A percentile compares a stretch with the other conserved stretches of the same genome.
phyloP scores from a whole-genome alignment of 1,284 basidiomycete genomes.

The Prillingera fragicola region DNA sequence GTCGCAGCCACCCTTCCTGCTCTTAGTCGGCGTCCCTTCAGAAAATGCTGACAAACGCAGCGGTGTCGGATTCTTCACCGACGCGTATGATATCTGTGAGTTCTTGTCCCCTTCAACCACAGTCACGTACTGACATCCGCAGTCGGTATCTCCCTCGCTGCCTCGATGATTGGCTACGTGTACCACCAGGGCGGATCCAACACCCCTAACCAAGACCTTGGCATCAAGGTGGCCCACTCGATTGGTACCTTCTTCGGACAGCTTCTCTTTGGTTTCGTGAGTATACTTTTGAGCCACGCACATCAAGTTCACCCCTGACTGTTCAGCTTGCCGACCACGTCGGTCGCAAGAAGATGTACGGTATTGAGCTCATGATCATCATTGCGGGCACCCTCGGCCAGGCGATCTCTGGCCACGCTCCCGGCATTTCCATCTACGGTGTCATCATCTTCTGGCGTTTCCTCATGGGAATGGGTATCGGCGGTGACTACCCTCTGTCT shows the following conservation, averaged over 20 bases:
- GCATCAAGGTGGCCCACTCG: conserved; percentile 61
- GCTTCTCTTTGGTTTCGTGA: conserved; percentile 48
- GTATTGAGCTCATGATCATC: conserved; percentile 45
- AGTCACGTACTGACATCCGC: no score
- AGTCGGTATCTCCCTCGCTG: conserved; percentile 62
- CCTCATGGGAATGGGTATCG: conserved; percentile 59
- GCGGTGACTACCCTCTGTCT: conserved; percentile 57
- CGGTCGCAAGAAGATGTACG: conserved; percentile 52
- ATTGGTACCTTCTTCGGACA: conserved; percentile 51
- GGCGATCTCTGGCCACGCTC: conserved; percentile 55
- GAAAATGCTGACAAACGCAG: conserved; percentile 14
- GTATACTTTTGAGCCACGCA: neutral
- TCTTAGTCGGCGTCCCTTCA: no score
- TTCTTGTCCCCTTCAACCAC: no score
- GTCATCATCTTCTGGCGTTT: conserved; percentile 64
- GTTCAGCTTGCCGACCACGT: conserved; percentile 46
- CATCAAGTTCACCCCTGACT: neutral
- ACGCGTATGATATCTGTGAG: conserved; percentile 51
- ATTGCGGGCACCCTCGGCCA: conserved; percentile 48
- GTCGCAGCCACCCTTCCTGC: no score
- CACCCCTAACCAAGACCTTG: conserved; percentile 59
- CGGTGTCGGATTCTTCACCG: conserved; percentile 47
- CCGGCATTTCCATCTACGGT: conserved; percentile 63
- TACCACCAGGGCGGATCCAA: conserved; percentile 54
- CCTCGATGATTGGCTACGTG: conserved; percentile 68